A percentile compares a stretch with the other conserved stretches of the same genome.
Conservation (phyloP, 2,329 filamentous ascomycete genomes). For the Curvularia lunata region DNA sequence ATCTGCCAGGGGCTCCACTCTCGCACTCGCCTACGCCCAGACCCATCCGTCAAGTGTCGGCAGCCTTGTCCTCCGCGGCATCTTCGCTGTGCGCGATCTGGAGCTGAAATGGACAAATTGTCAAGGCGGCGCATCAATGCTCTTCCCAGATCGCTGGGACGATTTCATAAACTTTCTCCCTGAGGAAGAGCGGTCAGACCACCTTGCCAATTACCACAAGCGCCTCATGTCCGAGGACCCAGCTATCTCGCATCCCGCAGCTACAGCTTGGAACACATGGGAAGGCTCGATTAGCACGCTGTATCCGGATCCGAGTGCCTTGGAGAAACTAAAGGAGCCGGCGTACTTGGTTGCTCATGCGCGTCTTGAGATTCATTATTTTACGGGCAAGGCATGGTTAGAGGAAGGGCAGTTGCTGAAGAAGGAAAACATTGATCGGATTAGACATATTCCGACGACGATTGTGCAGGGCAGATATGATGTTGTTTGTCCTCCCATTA, state of each 20-base stretch:
- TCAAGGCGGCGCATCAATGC: slow-evolving; percentile 35
- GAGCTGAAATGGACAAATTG: slow-evolving; percentile 50
- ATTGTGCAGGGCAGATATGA: slow-evolving; percentile 58
- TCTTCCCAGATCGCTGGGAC: slow-evolving; percentile 53
- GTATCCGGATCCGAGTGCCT: slow-evolving; percentile 25
- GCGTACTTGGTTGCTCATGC: slow-evolving; percentile 47
- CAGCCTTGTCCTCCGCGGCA: slow-evolving; percentile 52
- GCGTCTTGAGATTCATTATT: slow-evolving; percentile 54
- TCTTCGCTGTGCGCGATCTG: slow-evolving; percentile 49
- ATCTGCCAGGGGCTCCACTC: slow-evolving; percentile 56
- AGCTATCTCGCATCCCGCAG: slow-evolving; percentile 39
- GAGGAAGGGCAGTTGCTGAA: slow-evolving; percentile 51
- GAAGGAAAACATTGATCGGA: slow-evolving; percentile 44
- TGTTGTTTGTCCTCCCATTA: slow-evolving; percentile 53
- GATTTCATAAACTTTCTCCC: slow-evolving; percentile 47
- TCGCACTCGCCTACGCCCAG: slow-evolving; percentile 55
- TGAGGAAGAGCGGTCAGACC: slow-evolving; percentile 47
- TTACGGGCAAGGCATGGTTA: slow-evolving; percentile 52
- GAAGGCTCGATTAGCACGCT: slow-evolving; percentile 44
- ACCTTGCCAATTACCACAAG: slow-evolving; percentile 50
- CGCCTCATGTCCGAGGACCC: slow-evolving; percentile 47
- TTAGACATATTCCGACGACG: slow-evolving; percentile 47
- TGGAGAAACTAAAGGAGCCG: slow-evolving; percentile 39
- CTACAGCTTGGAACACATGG: slow-evolving; percentile 48
- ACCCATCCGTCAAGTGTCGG: slow-evolving; percentile 49